Base-by-base conservation (phyloP, 129 eudicot genomes). In the Artemisia tridentata region DNA sequence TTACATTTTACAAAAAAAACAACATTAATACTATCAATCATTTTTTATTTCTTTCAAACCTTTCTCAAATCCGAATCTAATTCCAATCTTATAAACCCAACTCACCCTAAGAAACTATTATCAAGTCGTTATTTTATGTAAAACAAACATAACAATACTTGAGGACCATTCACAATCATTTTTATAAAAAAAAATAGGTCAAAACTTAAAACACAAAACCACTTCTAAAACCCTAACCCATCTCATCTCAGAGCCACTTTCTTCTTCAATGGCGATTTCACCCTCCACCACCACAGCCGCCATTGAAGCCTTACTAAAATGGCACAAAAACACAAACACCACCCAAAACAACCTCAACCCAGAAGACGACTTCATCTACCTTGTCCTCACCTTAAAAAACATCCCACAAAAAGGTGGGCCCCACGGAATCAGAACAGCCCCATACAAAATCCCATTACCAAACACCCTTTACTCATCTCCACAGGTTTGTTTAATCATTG, bases 301-400 rank as follows among this genome's bases (percentile, higher is more conserved):
- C 11, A 76, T 89, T 1, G 72, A 25, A 0, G 87, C 96, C 10
- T 82, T 92, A 0, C 64, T 85, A 60, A 87, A 89, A 61, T 85
- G 87, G 90, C 87, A 86, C 69, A 62, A 72, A 19, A 19, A 80
- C 45, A 74, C 85, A 68, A 67, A 92, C 1, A 8, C 59, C 1
- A 34, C 90, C 38, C 17, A 71, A 10, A 89, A 5, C 86, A 89
- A 3, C 64, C 84, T 0, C 60, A 84, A 7, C 90, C 88, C 4
- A 68, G 43, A 83, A 69, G 88, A 88, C 3, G 97, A 93, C 9
- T 93, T 74, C 85, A 43, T 90, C 31, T 93, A 93, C 77, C 79
- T 93, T 0, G 72, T 74, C 46, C 73, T 93, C 16, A 89, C 98
- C 7, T 95, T 89, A 57, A 84, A 82, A 65, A 89, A 89, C 75